Evolutionary conservation across 805 yeast species (phyloP).

Genomic region (Kodamaea leandrae): DNA sequence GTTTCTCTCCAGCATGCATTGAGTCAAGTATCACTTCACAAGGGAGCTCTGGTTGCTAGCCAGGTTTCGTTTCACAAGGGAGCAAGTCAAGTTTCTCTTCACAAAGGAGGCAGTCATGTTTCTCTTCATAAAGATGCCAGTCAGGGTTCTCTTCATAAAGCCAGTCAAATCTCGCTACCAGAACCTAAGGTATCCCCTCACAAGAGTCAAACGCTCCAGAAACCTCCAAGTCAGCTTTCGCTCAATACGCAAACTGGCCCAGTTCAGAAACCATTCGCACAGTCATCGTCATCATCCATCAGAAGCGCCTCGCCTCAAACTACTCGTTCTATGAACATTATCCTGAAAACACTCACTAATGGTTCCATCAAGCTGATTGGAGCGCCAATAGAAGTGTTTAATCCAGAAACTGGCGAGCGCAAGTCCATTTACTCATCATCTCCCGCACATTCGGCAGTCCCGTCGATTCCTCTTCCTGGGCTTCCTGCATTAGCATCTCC

Average conservation of each 20-base stretch:
- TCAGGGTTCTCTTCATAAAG: no score
- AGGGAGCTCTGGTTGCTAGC: no score
- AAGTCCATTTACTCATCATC: neutral
- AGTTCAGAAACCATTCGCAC: neutral
- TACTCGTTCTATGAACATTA: slow-evolving; percentile 14
- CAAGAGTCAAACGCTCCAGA: no score
- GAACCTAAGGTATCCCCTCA: no score
- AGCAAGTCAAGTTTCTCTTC: no score
- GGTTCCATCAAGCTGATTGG: slow-evolving; percentile 11
- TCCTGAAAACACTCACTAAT: slow-evolving; percentile 14
- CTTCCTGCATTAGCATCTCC: slow-evolving; percentile 6
- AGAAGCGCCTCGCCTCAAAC: slow-evolving; percentile 5
- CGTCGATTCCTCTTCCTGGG: slow-evolving; percentile 5
- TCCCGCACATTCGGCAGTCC: slow-evolving; percentile 5
- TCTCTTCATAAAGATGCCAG: no score
- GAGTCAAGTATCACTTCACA: no score
- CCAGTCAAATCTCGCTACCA: no score
- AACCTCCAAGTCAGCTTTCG: no score
- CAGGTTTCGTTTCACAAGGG: no score
- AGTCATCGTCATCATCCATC: slow-evolving; percentile 2
- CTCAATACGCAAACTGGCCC: neutral
- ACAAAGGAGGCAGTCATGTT: no score
- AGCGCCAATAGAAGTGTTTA: slow-evolving; percentile 3
- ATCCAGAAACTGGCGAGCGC: neutral
- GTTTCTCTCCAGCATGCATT: no score